phyloP scores from a whole-genome alignment of 2,329 filamentous ascomycete genomes.

The Colletotrichum abscissum region DNA sequence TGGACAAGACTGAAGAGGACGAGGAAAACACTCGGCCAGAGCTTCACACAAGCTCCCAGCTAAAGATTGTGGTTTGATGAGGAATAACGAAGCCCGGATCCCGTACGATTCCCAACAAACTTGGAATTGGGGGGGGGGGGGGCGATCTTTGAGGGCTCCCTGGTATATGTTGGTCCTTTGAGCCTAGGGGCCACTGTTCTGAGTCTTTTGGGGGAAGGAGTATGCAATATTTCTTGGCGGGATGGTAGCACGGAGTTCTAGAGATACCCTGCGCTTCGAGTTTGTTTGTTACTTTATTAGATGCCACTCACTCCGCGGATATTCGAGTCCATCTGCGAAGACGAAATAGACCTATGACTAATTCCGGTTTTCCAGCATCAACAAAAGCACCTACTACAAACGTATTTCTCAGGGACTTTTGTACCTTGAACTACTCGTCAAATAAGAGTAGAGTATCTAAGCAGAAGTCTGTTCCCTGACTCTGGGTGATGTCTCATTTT shows the following conservation, averaged over 20 bases:
- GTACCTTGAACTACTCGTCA: not conserved
- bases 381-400: not conserved
- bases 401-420: not conserved
- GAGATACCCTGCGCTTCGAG: not conserved
- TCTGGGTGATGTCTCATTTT: too few species aligned
- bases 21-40: slow-evolving; percentile 35
- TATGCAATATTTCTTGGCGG: not conserved
- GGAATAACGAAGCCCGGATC: not conserved
- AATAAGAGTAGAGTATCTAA: not conserved
- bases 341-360: not conserved
- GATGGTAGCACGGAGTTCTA: not conserved
- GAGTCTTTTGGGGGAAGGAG: not conserved
- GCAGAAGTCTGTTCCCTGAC: not conserved
- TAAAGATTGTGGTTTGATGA: slow-evolving; percentile 36
- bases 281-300: not conserved
- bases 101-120: not conserved
- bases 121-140: not conserved
- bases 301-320: not conserved
- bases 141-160: too few species aligned
- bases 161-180: not conserved
- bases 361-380: not conserved
- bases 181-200: not conserved
- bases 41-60: slow-evolving; percentile 36
- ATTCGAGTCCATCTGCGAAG: not conserved
- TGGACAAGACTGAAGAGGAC: slow-evolving; percentile 57